These are phyloP conservation scores for Dioscorea cayenensis DNA, from an alignment of 116 monocot species.

Conservation along the genomic window DNA sequence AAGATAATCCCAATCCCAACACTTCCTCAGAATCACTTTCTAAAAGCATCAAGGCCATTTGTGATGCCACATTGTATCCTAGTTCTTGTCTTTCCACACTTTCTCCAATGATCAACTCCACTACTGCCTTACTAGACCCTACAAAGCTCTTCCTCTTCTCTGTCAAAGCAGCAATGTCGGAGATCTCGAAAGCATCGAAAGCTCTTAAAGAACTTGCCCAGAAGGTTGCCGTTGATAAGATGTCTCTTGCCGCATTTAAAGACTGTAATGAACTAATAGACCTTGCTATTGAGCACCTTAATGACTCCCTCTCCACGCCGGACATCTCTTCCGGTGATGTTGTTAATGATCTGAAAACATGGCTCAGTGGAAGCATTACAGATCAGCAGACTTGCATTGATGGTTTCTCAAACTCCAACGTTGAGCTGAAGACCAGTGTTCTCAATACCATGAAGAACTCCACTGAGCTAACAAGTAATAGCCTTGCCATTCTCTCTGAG, in stretches of 20 bases:
- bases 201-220: conserved; percentile 1
- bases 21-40: background rate
- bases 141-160: conserved; percentile 25
- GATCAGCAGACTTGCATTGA: conserved; percentile 40
- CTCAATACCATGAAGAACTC: conserved; percentile 21
- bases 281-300: conserved; percentile 29
- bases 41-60: conserved; percentile 31
- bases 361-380: conserved; percentile 39
- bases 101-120: background rate
- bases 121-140: conserved; percentile 1
- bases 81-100: conserved; percentile 26
- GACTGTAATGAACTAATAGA: conserved; percentile 24
- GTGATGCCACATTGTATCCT: conserved; percentile 28
- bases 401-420: conserved; percentile 12
- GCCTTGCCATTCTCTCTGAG: conserved; percentile 35
- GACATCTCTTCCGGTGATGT: conserved; percentile 3
- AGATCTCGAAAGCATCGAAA: conserved; percentile 17
- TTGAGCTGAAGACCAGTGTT: conserved; percentile 7
- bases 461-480: conserved; percentile 42
- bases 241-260: conserved; percentile 1
- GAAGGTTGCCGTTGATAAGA: conserved; percentile 4
- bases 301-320: conserved; percentile 8
- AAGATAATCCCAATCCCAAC: too few species aligned
- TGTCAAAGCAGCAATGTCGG: conserved; percentile 23
- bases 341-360: conserved; percentile 37